Base-by-base conservation (phyloP, 306 rosid genomes). In the Mimosa bimucronata region DNA sequence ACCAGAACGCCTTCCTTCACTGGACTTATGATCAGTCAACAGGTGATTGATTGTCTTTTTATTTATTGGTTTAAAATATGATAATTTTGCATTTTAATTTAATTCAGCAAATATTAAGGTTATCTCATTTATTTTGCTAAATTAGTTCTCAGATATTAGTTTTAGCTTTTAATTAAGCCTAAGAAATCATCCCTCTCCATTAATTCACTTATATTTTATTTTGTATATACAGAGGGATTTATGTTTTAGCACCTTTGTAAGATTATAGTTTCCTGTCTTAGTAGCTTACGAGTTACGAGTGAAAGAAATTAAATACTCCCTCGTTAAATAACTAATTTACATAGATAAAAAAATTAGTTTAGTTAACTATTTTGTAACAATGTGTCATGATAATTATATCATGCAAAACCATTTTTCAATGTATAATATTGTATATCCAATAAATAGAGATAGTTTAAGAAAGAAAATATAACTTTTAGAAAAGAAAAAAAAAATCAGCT, bases 1-100 rank as follows among this genome's bases (percentile, higher is more conserved):
- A 50, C 41, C 84, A 88, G 78, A 86, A 55, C 76, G 77, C 98
- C 14, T 91, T 84, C 80, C 86, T 94, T 30, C 89, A 94, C 71
- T 94, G 95, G 98, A 86, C 60, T 15, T 87, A 82, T 40, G 77
- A 85, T 1, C 40, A 57, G 58, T 0, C 69, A 40, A 14, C 69
- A 64, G 69, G 69, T 64, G 69, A 60, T 60, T 28, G 1, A 23
- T 30, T 2, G 5, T 19, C 21, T 3, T n/a, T 53, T 1, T 21
- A 0, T 21, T 21, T 21, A 0, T 55, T 55, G 13, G 25, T 0
- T 53, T 53, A 3, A 14, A 50, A 48, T 15, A 48, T 48, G 3
- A 29, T 64, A 14, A 2, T 64, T 29, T 14, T 7, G 12, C 10
- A 15, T 7, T 14, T 62, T 14, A 34, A 1, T 34, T 34, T 58